Evolutionary conservation across 139 green algal species (phyloP).

Genomic region (Parachlorella kessleri): DNA sequence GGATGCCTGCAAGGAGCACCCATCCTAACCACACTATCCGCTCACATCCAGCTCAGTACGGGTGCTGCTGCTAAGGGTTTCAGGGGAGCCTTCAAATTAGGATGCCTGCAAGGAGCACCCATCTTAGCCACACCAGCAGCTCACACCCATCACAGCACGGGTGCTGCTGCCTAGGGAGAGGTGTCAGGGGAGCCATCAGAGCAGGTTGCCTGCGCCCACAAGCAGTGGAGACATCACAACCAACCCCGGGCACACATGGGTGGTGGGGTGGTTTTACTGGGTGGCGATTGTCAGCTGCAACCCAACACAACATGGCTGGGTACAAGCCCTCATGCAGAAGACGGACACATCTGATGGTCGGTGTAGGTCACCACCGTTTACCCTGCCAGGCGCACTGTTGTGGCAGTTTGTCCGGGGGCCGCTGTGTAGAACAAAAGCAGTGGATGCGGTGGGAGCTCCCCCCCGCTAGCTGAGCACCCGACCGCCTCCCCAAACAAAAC

Average conservation of each 20-base stretch:
- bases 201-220: conserved; percentile 70
- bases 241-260: too few species aligned
- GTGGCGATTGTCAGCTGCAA: too few species aligned
- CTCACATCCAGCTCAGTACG: conserved; percentile 87
- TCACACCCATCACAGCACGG: conserved; percentile 85
- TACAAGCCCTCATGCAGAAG: neutral
- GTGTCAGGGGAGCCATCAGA: conserved; percentile 69
- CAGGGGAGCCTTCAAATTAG: conserved; percentile 71
- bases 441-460: neutral
- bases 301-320: too few species aligned
- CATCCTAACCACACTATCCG: too few species aligned
- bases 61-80: conserved; percentile 56
- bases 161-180: conserved; percentile 57
- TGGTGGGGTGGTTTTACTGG: too few species aligned
- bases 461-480: neutral
- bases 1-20: conserved; percentile 61
- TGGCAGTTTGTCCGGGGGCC: too few species aligned
- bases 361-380: too few species aligned
- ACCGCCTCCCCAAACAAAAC: too few species aligned
- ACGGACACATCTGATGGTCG: too few species aligned
- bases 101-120: conserved; percentile 63
- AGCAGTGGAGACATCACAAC: too few species aligned
- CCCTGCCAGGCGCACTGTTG: too few species aligned
- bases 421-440: neutral
- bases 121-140: too few species aligned